phyloP scores from a whole-genome alignment of 306 rosid species.

The Medicago ruthenica region DNA sequence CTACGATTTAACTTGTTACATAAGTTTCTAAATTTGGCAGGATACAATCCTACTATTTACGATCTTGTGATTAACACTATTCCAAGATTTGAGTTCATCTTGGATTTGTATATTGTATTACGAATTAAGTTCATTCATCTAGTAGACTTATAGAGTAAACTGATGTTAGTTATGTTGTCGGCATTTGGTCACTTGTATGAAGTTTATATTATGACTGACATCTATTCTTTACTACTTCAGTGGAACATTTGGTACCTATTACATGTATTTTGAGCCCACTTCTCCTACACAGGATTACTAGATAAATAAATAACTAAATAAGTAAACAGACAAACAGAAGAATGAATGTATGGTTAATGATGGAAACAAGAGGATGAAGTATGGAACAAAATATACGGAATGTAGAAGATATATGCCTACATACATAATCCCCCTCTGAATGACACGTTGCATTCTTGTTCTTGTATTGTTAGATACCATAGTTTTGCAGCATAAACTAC shows the following conservation, averaged over 20 bases:
- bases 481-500: no score
- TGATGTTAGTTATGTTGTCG: slow-evolving; percentile 12
- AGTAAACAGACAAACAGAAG: neutral
- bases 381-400: neutral
- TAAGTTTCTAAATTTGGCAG: no score
- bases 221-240: neutral
- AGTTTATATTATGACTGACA: slow-evolving; percentile 6
- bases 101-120: neutral
- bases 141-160: neutral
- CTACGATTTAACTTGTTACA: no score
- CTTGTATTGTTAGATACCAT: no score
- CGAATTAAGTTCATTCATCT: neutral
- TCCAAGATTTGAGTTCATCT: neutral
- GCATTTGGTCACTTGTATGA: slow-evolving; percentile 4
- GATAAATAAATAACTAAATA: slow-evolving; percentile 2
- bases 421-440: no score
- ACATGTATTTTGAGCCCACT: neutral
- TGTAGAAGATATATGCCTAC: neutral
- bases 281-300: neutral
- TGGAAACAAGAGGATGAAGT: neutral
- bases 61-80: no score
- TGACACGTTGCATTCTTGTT: no score
- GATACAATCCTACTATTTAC: no score
- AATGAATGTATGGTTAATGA: slow-evolving; percentile 11
- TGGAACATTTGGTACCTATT: neutral